A percentile compares a stretch with the other conserved stretches of the same genome.
These are phyloP conservation scores for Claviceps digitariae DNA, from an alignment of 2,329 filamentous ascomycete genomes.

Conservation along the genomic window DNA sequence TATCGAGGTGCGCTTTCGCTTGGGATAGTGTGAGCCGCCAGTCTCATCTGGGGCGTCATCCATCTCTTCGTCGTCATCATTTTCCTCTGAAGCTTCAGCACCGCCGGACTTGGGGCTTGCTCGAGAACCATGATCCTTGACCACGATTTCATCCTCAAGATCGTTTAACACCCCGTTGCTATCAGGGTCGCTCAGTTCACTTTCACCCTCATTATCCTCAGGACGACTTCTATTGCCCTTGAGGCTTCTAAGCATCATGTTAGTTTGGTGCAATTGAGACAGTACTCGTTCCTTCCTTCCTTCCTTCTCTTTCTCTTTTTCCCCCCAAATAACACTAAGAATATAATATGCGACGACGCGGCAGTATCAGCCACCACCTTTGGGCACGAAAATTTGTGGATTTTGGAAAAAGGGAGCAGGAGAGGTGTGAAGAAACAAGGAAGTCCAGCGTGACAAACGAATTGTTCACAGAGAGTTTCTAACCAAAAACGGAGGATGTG, in stretches of 20 bases:
- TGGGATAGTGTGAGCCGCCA: conserved; percentile 30
- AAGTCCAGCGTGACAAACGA: neutral
- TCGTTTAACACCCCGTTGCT: conserved; percentile 23
- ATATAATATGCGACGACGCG: neutral
- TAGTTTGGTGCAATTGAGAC: conserved; percentile 10
- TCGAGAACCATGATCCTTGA: conserved; percentile 29
- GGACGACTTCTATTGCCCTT: conserved; percentile 18
- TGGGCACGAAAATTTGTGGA: neutral
- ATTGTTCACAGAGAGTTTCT: neutral
- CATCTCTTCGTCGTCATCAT: conserved; percentile 34
- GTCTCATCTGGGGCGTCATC: conserved; percentile 26
- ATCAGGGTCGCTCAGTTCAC: conserved; percentile 30
- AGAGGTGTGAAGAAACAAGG: neutral
- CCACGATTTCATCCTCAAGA: conserved; percentile 40
- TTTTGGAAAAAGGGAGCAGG: too few species aligned
- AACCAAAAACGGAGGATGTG: too few species aligned
- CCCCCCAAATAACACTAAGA: neutral
- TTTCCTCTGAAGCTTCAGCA: conserved; percentile 14
- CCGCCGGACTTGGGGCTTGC: conserved; percentile 15
- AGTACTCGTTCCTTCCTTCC: neutral
- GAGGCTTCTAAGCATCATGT: conserved; percentile 13
- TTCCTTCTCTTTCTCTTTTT: neutral
- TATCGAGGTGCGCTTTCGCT: conserved; percentile 40
- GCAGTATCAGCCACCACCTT: neutral
- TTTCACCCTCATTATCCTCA: conserved; percentile 26